Conservation (phyloP, 139 green algal species). For the Picochlorum sp. region DNA sequence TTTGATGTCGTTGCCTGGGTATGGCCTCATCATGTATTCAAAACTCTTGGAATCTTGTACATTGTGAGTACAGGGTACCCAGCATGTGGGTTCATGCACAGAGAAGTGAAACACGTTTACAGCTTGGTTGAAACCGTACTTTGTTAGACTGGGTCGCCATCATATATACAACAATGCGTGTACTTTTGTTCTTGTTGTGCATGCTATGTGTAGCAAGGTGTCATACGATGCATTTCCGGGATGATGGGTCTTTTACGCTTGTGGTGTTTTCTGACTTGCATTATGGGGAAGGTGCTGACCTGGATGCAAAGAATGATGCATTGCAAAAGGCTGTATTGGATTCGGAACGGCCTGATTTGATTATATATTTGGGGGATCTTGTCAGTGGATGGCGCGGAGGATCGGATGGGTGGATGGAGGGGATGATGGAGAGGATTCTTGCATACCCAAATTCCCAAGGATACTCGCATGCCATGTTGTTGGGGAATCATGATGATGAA, state of each 20-base stretch:
- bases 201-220: no score
- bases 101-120: no score
- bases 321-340: conserved; percentile 4
- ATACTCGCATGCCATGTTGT: conserved; percentile 19
- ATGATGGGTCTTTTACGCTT: conserved; percentile 26
- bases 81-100: no score
- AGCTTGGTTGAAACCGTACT: no score
- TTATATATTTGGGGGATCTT: conserved; percentile 32
- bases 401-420: conserved; percentile 19
- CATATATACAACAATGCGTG: not conserved
- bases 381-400: conserved; percentile 22
- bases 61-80: not conserved
- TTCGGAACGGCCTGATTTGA: conserved; percentile 22
- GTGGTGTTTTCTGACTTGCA: conserved; percentile 35
- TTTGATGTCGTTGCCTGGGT: no score
- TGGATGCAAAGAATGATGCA: conserved; percentile 6
- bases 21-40: no score
- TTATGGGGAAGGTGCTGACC: conserved; percentile 13
- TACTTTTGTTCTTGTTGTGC: not conserved
- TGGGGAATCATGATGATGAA: conserved; percentile 39
- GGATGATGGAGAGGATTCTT: conserved; percentile 20
- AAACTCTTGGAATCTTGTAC: not conserved
- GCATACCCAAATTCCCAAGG: not conserved
- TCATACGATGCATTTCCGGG: conserved; percentile 6
- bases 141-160: not conserved